Evolutionary conservation across 768 basidiomycete genomes (phyloP).

Genomic region (Kwoniella dendrophila): DNA sequence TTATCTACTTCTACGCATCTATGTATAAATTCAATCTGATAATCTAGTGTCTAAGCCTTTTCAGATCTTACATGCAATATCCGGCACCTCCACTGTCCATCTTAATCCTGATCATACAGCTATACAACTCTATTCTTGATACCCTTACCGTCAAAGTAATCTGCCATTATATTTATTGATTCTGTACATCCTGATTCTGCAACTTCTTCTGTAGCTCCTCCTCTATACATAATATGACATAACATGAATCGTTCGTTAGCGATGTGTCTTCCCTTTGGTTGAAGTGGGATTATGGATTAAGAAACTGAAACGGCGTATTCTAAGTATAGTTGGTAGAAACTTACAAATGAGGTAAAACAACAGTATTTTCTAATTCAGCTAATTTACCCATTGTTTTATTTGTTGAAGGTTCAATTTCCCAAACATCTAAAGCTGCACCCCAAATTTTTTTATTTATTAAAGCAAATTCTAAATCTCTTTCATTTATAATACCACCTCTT

Average conservation of each 20-base stretch:
- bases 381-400: constrained; percentile 42
- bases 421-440: constrained; percentile 53
- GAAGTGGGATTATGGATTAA: background rate
- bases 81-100: too few relatives aligned
- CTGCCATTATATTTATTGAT: constrained; percentile 44
- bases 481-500: constrained; percentile 54
- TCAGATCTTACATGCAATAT: too few relatives aligned
- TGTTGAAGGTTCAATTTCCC: constrained; percentile 44
- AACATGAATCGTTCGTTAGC: too few relatives aligned
- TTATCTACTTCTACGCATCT: background rate
- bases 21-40: too few relatives aligned
- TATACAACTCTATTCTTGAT: constrained; percentile 42
- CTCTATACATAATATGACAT: constrained; percentile 17
- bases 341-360: constrained; percentile 50
- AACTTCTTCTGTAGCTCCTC: constrained; percentile 45
- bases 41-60: too few relatives aligned
- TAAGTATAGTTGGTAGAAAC: too few relatives aligned
- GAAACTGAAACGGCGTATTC: background rate
- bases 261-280: too few relatives aligned
- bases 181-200: constrained; percentile 38
- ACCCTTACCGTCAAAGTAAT: constrained; percentile 43
- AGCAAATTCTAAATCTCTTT: constrained; percentile 36
- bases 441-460: constrained; percentile 32
- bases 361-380: constrained; percentile 41
- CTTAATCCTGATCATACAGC: background rate